Evolutionary conservation across 371 early-diverging fungal genomes (phyloP), one percentile per base, ranked within the genome.

Genomic region (Apophysomyces variabilis): DNA sequence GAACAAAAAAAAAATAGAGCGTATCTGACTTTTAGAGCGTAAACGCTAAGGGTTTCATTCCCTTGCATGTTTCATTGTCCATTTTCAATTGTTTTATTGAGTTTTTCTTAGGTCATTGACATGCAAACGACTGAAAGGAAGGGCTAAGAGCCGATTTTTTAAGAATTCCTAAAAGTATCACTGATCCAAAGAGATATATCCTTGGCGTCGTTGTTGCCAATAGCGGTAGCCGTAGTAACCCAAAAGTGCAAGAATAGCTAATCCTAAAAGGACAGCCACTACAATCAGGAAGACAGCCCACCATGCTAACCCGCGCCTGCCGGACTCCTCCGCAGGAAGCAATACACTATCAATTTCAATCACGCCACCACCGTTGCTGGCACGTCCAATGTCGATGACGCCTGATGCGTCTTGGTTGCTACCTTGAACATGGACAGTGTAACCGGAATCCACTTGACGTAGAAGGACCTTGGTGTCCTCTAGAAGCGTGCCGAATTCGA

Each of bases 351-450:
- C 83, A 16, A 82, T 79, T 4, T 64, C 61, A 32, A 82, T 60
- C 1, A 82, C 74, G 56, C 80, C 83, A 32, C 83, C 80, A 38
- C 74, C 76, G 38, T 70, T 70, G 46, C 69, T 72, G 5, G 71
- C 73, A 16, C 71, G 69, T 12, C 82, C 82, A 4, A 75, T 38
- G 1, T 71, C 70, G 38, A 71, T 62, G 0, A 79, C 73, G 37
- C 73, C 75, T 0, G 75, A 77, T 0, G 41, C 58, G 21, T 73
- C 63, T 16, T 67, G 67, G 13, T 50, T 63, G 9, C 68, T 67
- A 21, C 74, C 69, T 38, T 78, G 76, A 41, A 78, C 77, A 36
- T 74, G 62, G 7, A 75, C 71, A 5, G 54, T 57, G 16, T 66
- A 70, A 12, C 67, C 67, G 6, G 68, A 39, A 58, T 68, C 71